Conservation (phyloP, 805 yeast species). For the Debaryomyces castellii region DNA sequence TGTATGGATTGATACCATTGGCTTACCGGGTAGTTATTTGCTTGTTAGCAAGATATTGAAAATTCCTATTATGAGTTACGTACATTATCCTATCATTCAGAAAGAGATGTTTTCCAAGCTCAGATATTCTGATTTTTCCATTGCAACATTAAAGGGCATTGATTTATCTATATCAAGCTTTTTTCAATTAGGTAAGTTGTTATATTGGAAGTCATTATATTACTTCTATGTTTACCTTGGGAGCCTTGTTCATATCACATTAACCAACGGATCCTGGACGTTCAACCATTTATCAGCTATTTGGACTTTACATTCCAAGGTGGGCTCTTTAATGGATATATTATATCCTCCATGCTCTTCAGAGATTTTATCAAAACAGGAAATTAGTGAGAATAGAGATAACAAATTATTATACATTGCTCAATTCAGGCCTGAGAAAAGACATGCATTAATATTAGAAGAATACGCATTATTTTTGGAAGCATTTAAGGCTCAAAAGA, state of each 20-base stretch:
- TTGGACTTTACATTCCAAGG: conserved; percentile 50
- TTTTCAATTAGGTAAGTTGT: conserved; percentile 40
- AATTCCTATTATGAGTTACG: conserved; percentile 81
- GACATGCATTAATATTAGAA: conserved; percentile 69
- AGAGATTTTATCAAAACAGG: conserved; percentile 36
- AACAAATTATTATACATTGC: conserved; percentile 63
- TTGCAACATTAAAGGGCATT: conserved; percentile 15
- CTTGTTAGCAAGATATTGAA: conserved; percentile 53
- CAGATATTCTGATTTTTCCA: conserved; percentile 22
- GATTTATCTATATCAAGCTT: conserved; percentile 18
- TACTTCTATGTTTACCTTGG: conserved; percentile 66
- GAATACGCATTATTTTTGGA: conserved; percentile 60
- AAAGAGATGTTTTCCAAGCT: conserved; percentile 78
- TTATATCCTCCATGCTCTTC: conserved; percentile 92
- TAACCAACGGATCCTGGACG: conserved; percentile 93
- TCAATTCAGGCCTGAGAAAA: conserved; percentile 93
- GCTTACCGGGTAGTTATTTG: conserved; percentile 85
- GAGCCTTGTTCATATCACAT: conserved; percentile 58
- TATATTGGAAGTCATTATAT: conserved; percentile 75
- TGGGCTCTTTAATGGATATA: conserved; percentile 35
- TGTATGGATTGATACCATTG: conserved; percentile 92
- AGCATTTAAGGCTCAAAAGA: conserved; percentile 12
- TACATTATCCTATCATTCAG: conserved; percentile 94
- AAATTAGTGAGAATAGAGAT: conserved; percentile 24
- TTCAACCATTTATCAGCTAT: conserved; percentile 63